Evolutionary conservation across 306 rosid species (phyloP).

Genomic region (Prunus mume): DNA sequence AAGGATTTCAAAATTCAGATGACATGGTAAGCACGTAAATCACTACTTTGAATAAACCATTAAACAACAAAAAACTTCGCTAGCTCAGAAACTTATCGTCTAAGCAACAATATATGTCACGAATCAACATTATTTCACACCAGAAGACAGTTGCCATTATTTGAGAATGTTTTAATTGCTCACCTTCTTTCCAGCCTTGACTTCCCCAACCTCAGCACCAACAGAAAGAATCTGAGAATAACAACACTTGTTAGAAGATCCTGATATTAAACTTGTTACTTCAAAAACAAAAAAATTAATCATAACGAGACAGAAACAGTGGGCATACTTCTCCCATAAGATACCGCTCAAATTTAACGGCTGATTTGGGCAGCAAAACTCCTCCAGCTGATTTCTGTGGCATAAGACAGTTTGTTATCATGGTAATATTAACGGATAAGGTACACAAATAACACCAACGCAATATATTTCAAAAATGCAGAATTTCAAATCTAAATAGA

Average conservation of each 20-base stretch:
- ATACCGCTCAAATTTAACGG: slow-evolving; percentile 89
- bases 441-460: not conserved
- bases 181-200: slow-evolving; percentile 80
- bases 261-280: slow-evolving; percentile 1
- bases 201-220: slow-evolving; percentile 73
- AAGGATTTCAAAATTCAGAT: slow-evolving; percentile 6
- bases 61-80: not conserved
- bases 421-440: slow-evolving; percentile 5
- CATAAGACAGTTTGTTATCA: slow-evolving; percentile 8
- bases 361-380: slow-evolving; percentile 80
- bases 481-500: not conserved
- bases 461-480: slow-evolving; percentile 6
- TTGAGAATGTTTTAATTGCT: slow-evolving; percentile 1
- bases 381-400: slow-evolving; percentile 85
- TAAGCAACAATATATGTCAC: not conserved
- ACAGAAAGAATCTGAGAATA: slow-evolving; percentile 67
- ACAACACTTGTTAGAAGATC: slow-evolving; percentile 10
- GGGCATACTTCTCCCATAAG: slow-evolving; percentile 75
- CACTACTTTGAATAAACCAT: not conserved
- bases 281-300: too few relatives aligned
- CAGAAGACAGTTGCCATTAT: not conserved
- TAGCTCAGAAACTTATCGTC: not conserved
- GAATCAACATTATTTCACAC: not conserved
- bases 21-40: not conserved
- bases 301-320: slow-evolving; percentile 1